Evolutionary conservation across 495 filamentous ascomycete species (phyloP).

Genomic region (Trypethelium eluteriae): DNA sequence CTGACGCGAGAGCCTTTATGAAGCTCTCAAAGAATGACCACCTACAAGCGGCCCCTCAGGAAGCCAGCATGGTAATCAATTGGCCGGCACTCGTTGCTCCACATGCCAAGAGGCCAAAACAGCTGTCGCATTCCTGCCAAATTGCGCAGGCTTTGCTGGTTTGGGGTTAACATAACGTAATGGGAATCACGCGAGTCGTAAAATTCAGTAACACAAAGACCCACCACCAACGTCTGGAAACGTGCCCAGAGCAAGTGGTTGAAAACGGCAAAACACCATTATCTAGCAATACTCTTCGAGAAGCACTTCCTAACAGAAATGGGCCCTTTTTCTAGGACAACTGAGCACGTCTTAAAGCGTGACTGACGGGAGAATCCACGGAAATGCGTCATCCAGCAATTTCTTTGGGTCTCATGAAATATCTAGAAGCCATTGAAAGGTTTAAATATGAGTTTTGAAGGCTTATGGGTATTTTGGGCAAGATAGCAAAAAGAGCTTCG

Average conservation of each 20-base stretch:
- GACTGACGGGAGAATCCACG: too few species aligned
- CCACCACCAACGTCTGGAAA: not conserved
- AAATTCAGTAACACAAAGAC: not conserved
- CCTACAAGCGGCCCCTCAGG: not conserved
- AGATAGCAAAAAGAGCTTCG: too few species aligned
- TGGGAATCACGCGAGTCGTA: not conserved
- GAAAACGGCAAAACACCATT: not conserved
- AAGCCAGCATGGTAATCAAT: not conserved
- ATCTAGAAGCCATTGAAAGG: too few species aligned
- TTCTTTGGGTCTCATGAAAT: too few species aligned
- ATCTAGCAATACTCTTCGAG: too few species aligned
- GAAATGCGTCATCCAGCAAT: too few species aligned
- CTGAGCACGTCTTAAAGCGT: too few species aligned
- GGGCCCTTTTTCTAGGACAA: too few species aligned
- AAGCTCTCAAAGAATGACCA: not conserved
- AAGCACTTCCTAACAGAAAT: too few species aligned
- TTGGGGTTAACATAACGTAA: constrained; percentile 1
- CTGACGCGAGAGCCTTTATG: not conserved
- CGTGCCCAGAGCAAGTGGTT: not conserved
- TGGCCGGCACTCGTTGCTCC: not conserved
- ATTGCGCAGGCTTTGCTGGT: not conserved
- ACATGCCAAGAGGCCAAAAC: not conserved
- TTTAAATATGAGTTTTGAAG: too few species aligned
- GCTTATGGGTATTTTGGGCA: too few species aligned
- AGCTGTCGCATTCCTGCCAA: not conserved